Evolutionary conservation across 1,284 basidiomycete species (phyloP), one percentile per base, ranked within the genome.

Genomic region (Ustilago loliicola): DNA sequence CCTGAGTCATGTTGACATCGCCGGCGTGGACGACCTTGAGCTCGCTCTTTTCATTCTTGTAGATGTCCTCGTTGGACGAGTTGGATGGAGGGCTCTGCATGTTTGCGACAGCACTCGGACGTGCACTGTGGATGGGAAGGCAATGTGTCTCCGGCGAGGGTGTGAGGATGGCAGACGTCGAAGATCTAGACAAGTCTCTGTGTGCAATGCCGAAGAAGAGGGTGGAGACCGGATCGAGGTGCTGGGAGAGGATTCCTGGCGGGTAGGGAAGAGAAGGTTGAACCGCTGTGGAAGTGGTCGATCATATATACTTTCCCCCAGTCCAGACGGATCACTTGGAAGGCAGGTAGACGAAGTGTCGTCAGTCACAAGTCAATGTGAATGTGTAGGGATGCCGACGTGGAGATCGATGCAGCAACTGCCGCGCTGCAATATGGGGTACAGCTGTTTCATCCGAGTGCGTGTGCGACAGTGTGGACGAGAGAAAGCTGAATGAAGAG

Each of bases 1-100:
- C 54, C 34, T 50, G 62, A 61, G 8, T 52, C 50, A 70, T 34
- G 59, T 73, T 58, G 42, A 69, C 71, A 42, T 77, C 75, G 45
- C 61, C 61, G 32, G 66, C 65, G 32, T 68, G 66, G 27, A 72
- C 54, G 54, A 77, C 34, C 21, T 68, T 69, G 45, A 73, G 66
- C 1, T 65, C 66, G 34, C 50, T 68, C 67, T 77, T 77, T 60
- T 77, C 75, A 56, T 61, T 61, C 61, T 77, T 77, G 71, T 66
- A 61, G 5, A 68, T 27, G 51, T 73, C 71, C 66, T 73, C 71
- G 48, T 68, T 59, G 66, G 71, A 73, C 50, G 66, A 73, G 36
- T 53, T 65, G 50, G 71, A 73, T 2, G 71, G 53, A 3, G 61
- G 34, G n/a, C 53, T 48, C 36, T 64, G 56, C 61, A 71, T 71